Evolutionary conservation across 2,329 filamentous ascomycete species (phyloP).

Genomic region (Aureobasidium mangrovei): DNA sequence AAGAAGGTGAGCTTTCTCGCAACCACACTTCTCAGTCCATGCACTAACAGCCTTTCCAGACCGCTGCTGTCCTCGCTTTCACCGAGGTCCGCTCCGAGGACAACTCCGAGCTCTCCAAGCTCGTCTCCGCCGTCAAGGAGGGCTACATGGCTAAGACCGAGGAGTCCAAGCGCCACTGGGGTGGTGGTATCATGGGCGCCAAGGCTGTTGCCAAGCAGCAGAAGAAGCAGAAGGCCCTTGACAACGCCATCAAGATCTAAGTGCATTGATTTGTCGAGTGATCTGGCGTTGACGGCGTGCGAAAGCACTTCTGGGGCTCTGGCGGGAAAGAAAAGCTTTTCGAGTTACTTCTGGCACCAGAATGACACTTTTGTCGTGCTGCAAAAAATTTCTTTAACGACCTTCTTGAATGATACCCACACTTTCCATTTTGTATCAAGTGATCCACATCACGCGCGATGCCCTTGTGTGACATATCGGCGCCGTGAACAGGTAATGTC

Average conservation of each 20-base stretch:
- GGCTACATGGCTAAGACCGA: constrained; percentile 96
- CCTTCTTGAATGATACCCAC: constrained; percentile 11
- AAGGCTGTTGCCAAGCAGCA: constrained; percentile 72
- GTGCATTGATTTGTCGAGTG: constrained; percentile 16
- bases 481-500: background rate
- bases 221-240: constrained; percentile 92
- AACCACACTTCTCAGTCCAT: background rate
- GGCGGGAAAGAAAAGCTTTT: constrained; percentile 15
- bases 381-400: constrained; percentile 15
- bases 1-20: constrained; percentile 67
- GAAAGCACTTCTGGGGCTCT: background rate
- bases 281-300: constrained; percentile 6
- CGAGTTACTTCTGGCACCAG: constrained; percentile 13
- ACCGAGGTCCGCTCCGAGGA: constrained; percentile 97
- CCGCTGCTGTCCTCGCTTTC: constrained; percentile 86
- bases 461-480: constrained; percentile 1
- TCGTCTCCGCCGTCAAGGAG: constrained; percentile 93
- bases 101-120: constrained; percentile 96
- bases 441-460: constrained; percentile 20
- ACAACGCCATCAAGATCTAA: constrained; percentile 97
- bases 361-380: constrained; percentile 14
- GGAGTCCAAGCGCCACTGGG: constrained; percentile 86
- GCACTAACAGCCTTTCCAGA: constrained; percentile 49
- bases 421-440: constrained; percentile 12
- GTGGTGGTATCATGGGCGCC: constrained; percentile 97